Percentiles rank a stretch among this genome's conserved stretches.
phyloP scores from a whole-genome alignment of 2,329 filamentous ascomycete species.

The Cordyceps cateniannulata region DNA sequence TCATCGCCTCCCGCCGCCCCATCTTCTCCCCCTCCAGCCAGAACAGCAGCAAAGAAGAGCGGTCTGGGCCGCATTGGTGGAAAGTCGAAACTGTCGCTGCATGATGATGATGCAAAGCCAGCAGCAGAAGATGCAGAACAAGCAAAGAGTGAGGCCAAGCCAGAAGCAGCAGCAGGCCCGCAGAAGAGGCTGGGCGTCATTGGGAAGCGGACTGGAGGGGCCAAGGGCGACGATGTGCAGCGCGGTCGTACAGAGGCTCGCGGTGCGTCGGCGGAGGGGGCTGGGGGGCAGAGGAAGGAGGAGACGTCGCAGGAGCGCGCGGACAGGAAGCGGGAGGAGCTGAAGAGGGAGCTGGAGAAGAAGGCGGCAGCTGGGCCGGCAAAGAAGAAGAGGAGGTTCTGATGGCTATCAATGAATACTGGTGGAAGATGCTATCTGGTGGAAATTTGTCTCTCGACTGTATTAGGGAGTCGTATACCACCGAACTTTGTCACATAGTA shows the following conservation, averaged over 20 bases:
- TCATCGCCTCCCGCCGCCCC: constrained; percentile 15
- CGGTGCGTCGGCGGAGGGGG: constrained; percentile 17
- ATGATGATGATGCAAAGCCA: constrained; percentile 9
- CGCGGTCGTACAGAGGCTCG: constrained; percentile 19
- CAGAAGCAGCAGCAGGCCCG: constrained; percentile 2
- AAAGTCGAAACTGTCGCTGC: constrained; percentile 17
- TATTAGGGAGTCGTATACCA: too few relatives aligned
- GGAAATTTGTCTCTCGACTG: background rate
- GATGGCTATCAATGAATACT: background rate
- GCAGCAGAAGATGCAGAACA: constrained; percentile 11
- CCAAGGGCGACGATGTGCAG: constrained; percentile 13
- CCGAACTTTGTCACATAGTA: too few relatives aligned
- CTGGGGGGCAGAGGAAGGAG: constrained; percentile 26
- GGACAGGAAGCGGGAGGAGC: constrained; percentile 44
- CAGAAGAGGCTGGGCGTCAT: constrained; percentile 28
- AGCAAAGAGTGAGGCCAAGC: constrained; percentile 12
- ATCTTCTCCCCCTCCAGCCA: constrained; percentile 18
- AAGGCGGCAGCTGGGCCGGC: constrained; percentile 43
- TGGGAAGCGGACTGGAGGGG: constrained; percentile 23
- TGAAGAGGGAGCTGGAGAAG: constrained; percentile 48
- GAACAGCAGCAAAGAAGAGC: constrained; percentile 21
- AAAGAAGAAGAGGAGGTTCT: constrained; percentile 53
- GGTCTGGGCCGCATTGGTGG: constrained; percentile 37
- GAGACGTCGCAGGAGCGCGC: constrained; percentile 41
- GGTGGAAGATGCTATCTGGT: too few relatives aligned